phyloP scores from a whole-genome alignment of 176 grass and related monocot species.

The Triticum monococcum region DNA sequence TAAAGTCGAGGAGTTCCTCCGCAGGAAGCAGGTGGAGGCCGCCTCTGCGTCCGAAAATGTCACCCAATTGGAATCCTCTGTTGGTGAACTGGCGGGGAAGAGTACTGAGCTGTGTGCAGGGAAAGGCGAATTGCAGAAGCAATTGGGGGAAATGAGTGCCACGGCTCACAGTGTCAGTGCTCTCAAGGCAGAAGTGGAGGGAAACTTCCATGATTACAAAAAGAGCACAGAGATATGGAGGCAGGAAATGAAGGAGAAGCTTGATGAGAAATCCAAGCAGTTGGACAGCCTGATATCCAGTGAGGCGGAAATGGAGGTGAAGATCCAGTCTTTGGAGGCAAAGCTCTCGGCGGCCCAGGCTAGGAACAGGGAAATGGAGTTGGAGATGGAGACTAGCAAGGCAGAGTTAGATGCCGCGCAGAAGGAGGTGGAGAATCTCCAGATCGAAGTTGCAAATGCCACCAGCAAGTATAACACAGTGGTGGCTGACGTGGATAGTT shows the following conservation, averaged over 20 bases:
- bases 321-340: not conserved
- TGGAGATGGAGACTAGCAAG: not conserved
- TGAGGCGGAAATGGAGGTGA: not conserved
- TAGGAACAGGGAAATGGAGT: not conserved
- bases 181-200: not conserved
- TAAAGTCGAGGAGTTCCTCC: slow-evolving; percentile 13
- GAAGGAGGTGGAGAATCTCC: not conserved
- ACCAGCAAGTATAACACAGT: not conserved
- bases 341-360: not conserved
- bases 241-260: not conserved
- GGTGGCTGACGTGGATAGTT: not conserved
- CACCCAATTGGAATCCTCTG: not conserved
- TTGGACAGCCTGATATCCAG: not conserved
- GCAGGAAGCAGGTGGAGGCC: not conserved
- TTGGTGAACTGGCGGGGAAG: not conserved
- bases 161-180: not conserved
- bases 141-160: not conserved
- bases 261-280: slow-evolving; percentile 12
- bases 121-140: not conserved
- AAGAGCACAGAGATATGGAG: not conserved
- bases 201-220: not conserved
- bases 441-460: not conserved
- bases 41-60: not conserved
- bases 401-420: not conserved
- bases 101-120: not conserved